Percentiles rank a stretch among this genome's conserved stretches.
Conservation (phyloP, 116 monocot genomes). For the Cymodocea nodosa region DNA sequence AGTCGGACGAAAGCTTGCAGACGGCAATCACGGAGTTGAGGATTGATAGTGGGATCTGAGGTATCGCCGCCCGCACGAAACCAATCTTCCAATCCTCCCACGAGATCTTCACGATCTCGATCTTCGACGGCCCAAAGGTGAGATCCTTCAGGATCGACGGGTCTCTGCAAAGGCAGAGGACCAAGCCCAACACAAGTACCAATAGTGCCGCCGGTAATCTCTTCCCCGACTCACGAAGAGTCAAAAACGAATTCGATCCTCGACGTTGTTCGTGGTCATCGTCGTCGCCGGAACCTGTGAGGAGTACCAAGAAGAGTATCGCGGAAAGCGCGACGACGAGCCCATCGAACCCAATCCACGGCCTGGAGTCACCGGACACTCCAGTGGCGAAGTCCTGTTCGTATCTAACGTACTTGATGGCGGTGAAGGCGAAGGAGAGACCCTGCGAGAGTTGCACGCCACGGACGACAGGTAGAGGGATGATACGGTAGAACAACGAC, state of each 20-base stretch:
- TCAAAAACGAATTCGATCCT: not conserved
- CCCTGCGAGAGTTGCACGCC: constrained; percentile 89
- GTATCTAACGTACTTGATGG: constrained; percentile 59
- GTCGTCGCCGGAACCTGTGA: constrained; percentile 33
- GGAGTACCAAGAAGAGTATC: constrained; percentile 36
- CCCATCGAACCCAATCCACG: constrained; percentile 71
- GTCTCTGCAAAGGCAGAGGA: constrained; percentile 31
- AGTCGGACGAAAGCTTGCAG: constrained; percentile 74
- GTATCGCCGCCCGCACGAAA: constrained; percentile 62
- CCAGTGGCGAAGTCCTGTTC: constrained; percentile 47
- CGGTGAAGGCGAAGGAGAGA: constrained; percentile 81
- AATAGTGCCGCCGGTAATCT: constrained; percentile 46
- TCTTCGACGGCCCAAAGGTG: constrained; percentile 40
- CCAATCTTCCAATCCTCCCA: constrained; percentile 63
- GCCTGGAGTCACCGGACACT: constrained; percentile 24
- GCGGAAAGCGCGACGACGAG: constrained; percentile 54
- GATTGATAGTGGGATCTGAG: constrained; percentile 73
- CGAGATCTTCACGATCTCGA: constrained; percentile 36
- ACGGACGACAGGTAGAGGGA: constrained; percentile 87
- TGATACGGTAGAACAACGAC: constrained; percentile 50
- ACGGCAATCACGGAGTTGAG: constrained; percentile 95
- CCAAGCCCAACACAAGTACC: constrained; percentile 48
- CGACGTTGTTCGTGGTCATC: not conserved
- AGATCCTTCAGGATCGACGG: constrained; percentile 31
- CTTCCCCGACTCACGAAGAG: not conserved